Conservation (phyloP, 768 basidiomycete genomes). For the Calvatia gigantea region DNA sequence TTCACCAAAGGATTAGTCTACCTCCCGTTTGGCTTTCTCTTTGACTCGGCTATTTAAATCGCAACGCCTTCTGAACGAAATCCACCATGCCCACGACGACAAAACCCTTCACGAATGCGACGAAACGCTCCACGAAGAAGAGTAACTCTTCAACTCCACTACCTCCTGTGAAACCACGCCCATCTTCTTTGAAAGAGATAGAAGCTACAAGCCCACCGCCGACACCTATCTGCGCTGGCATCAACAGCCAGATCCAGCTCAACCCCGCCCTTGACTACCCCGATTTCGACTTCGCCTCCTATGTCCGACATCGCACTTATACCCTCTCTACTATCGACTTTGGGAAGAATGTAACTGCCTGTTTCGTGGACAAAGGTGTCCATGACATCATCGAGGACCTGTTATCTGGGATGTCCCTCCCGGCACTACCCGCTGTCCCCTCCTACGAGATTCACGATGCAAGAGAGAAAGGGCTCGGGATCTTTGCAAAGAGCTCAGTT, state of each 20-base stretch:
- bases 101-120: not conserved
- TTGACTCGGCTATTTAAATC: not conserved
- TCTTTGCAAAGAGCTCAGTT: constrained; percentile 33
- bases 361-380: constrained; percentile 29
- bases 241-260: constrained; percentile 20
- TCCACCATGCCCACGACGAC: not conserved
- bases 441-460: constrained; percentile 23
- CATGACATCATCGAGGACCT: constrained; percentile 22
- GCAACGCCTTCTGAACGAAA: not conserved
- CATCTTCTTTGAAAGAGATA: not conserved
- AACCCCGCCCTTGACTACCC: constrained; percentile 20
- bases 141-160: not conserved
- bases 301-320: constrained; percentile 23
- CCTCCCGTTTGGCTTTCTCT: not conserved
- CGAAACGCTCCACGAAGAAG: not conserved
- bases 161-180: not conserved
- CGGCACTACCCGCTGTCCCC: not conserved
- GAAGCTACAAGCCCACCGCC: not conserved
- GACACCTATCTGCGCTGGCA: not conserved
- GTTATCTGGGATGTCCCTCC: not conserved
- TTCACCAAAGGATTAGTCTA: not conserved
- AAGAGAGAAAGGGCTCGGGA: constrained; percentile 29
- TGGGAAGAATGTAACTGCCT: constrained; percentile 18
- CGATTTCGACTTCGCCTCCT: constrained; percentile 24
- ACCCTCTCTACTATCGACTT: constrained; percentile 20